Base-by-base conservation (phyloP, 1,139 yeast species). In the Saccharomyces pastorianus region DNA sequence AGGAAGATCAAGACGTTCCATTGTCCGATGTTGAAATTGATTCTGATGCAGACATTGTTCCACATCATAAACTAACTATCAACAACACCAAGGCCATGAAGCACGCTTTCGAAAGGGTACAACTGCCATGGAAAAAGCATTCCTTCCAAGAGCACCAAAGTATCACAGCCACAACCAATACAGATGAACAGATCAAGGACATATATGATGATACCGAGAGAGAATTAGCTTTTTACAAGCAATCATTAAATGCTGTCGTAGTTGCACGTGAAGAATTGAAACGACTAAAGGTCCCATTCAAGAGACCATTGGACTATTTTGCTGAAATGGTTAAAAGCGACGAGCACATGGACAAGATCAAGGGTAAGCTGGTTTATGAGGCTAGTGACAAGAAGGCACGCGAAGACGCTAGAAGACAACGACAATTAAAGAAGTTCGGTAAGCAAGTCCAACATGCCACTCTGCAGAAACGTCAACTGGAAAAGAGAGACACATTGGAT, bases 301-400 rank as follows among this genome's bases (percentile, higher is more conserved):
- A 95, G 42, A 83, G 99, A 71, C 99, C 99, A 28, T 75, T 82
- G 65, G 99, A 93, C 71, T 93, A 88, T 71, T 93, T 93, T 74
- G 99, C 99, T 9, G 99, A 93, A 73, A 93, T 93, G 99, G 88
- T 90, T 59, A 93, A 93, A 76, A 85, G 91, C 57, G 99, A 93
- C 71, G 97, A 90, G 71, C 99, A 93, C 72, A 93, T 93, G 99
- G 97, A 90, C 68, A 88, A 83, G 73, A 79, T 93, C 66, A 90
- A 89, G 78, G 76, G 77, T 68, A 89, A 88, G 72, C 78, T 93
- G 64, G 77, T 90, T 49, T 80, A 82, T 58, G 96, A 89, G 68
- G 97, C 96, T 52, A 86, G 95, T 41, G 85, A 87, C 67, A 88
- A 87, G 80, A 88, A 88, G 73, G 97, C 96, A 2, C 79, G 90